Conservation (phyloP, 148 eudicot species). For the Gaultheria prostrata region DNA sequence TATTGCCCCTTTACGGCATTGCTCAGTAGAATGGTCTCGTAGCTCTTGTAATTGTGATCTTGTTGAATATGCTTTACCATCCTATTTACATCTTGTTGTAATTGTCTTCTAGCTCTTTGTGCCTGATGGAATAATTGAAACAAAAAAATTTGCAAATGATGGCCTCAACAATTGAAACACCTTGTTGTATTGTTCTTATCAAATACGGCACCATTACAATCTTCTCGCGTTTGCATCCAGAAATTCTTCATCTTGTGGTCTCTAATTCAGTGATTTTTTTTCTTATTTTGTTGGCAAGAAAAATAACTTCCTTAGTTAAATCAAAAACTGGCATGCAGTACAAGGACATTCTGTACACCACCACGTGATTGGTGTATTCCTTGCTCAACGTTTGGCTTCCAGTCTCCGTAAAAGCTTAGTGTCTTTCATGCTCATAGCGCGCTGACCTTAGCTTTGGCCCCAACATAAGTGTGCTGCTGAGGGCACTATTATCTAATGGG, state of each 20-base stretch:
- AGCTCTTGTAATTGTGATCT: slow-evolving; percentile 1
- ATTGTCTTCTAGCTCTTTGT: neutral
- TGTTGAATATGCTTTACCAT: neutral
- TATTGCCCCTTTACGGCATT: neutral
- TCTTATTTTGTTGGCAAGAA: neutral
- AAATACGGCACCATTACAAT: neutral
- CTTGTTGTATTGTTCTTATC: neutral
- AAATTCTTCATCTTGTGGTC: neutral
- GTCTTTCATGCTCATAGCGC: neutral
- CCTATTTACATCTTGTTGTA: neutral
- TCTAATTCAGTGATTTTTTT: neutral
- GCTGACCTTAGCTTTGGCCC: neutral
- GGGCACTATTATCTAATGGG: neutral
- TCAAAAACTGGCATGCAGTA: neutral
- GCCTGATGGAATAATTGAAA: neutral
- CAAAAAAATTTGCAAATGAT: neutral
- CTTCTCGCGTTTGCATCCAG: neutral
- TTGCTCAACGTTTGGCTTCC: neutral
- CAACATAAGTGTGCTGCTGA: neutral
- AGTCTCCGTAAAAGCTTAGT: neutral
- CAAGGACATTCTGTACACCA: neutral
- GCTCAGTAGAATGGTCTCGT: too few relatives aligned
- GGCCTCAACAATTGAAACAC: neutral
- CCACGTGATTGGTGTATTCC: neutral
- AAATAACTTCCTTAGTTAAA: neutral